Conservation (phyloP, 176 grass and related monocot genomes). For the Juncus inflexus region DNA sequence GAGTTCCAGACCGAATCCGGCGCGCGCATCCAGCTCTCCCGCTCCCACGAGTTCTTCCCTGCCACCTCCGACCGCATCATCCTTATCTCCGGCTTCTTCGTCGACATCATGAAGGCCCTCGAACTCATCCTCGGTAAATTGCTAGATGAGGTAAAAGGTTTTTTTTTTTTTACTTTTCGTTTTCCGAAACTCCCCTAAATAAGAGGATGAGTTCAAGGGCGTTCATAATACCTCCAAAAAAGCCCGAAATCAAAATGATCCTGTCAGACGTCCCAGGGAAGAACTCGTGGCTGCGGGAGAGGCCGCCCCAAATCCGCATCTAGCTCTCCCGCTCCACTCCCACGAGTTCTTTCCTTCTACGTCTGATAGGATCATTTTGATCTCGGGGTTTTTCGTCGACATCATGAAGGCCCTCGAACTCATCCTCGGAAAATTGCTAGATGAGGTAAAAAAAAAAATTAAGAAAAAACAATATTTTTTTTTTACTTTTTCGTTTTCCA, state of each 20-base stretch:
- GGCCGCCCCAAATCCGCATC: slow-evolving; percentile 78
- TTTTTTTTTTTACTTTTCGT: no score
- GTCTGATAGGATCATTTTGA: slow-evolving; percentile 75
- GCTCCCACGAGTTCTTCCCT: slow-evolving; percentile 91
- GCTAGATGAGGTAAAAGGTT: slow-evolving; percentile 79
- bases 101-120: slow-evolving; percentile 86
- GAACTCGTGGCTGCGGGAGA: no score
- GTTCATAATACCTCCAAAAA: no score
- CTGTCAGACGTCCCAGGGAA: no score
- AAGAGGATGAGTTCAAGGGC: no score
- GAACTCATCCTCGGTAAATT: slow-evolving; percentile 92
- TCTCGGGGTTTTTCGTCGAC: slow-evolving; percentile 82
- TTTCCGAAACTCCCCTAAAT: no score
- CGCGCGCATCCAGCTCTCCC: slow-evolving; percentile 91
- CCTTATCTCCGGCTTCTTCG: slow-evolving; percentile 83
- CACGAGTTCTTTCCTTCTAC: slow-evolving; percentile 95
- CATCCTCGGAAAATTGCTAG: slow-evolving; percentile 82
- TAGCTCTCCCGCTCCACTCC: slow-evolving; percentile 80
- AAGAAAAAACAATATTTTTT: no score
- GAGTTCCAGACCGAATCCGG: slow-evolving; percentile 90
- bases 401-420: slow-evolving; percentile 90
- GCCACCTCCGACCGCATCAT: slow-evolving; percentile 94
- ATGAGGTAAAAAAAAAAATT: no score
- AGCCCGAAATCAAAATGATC: no score
- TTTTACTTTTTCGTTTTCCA: no score